phyloP scores from a whole-genome alignment of 2,329 filamentous ascomycete species.

The Tolypocladium nubicola region DNA sequence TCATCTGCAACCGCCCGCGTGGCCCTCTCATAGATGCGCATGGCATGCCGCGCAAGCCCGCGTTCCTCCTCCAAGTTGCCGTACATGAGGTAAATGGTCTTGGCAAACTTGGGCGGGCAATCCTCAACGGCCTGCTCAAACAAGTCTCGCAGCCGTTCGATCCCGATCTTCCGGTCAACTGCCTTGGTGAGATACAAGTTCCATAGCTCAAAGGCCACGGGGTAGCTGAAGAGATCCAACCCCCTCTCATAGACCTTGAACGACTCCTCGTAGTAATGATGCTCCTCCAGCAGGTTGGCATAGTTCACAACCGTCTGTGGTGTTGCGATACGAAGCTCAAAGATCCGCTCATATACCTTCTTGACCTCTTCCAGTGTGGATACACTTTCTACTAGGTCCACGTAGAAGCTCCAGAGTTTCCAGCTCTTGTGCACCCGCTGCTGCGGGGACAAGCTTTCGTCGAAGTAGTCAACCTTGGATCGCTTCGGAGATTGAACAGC shows the following conservation, averaged over 20 bases:
- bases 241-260: slow-evolving; percentile 98
- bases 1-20: slow-evolving; percentile 92
- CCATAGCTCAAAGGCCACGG: slow-evolving; percentile 97
- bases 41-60: slow-evolving; percentile 87
- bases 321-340: slow-evolving; percentile 94
- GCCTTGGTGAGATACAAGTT: slow-evolving; percentile 97
- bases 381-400: slow-evolving; percentile 93
- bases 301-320: slow-evolving; percentile 99
- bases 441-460: slow-evolving; percentile 86
- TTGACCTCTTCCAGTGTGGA: slow-evolving; percentile 83
- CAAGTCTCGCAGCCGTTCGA: slow-evolving; percentile 85
- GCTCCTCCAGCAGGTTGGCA: slow-evolving; percentile 86
- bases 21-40: slow-evolving; percentile 97
- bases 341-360: slow-evolving; percentile 93
- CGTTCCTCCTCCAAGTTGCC: slow-evolving; percentile 93
- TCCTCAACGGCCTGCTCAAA: slow-evolving; percentile 96
- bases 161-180: slow-evolving; percentile 89
- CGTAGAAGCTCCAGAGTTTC: slow-evolving; percentile 99
- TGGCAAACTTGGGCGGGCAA: slow-evolving; percentile 91
- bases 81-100: slow-evolving; percentile 95
- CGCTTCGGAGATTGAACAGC: slow-evolving; percentile 93
- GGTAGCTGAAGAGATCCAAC: slow-evolving; percentile 95
- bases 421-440: slow-evolving; percentile 98
- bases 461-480: slow-evolving; percentile 98
- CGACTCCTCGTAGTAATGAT: slow-evolving; percentile 91